Conservation (phyloP, 2,329 filamentous ascomycete genomes). For the Penicillium griseofulvum region DNA sequence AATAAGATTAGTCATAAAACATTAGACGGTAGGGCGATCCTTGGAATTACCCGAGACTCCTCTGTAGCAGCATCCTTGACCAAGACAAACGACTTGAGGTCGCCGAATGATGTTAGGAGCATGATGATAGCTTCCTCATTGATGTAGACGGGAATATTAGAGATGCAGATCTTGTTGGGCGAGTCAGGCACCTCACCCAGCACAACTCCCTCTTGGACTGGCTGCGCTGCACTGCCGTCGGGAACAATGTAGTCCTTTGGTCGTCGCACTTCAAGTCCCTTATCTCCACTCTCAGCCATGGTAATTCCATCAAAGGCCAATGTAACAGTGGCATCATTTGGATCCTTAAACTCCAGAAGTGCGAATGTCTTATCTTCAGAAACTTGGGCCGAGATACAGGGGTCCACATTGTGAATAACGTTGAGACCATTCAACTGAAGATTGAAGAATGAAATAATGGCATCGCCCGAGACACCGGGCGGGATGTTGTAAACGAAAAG, state of each 20-base stretch:
- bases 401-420: constrained; percentile 77
- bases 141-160: constrained; percentile 83
- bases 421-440: constrained; percentile 96
- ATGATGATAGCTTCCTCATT: constrained; percentile 89
- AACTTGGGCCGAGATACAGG: constrained; percentile 79
- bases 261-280: constrained; percentile 69
- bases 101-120: constrained; percentile 84
- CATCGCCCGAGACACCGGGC: constrained; percentile 68
- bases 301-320: constrained; percentile 84
- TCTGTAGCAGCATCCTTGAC: constrained; percentile 84
- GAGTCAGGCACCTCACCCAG: constrained; percentile 84
- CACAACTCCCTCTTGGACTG: constrained; percentile 72
- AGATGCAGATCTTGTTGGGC: constrained; percentile 90
- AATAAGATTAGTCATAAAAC: constrained; percentile 31
- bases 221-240: constrained; percentile 68
- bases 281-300: constrained; percentile 72
- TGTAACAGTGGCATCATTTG: constrained; percentile 85
- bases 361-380: constrained; percentile 78
- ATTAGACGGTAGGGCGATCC: neutral
- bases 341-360: constrained; percentile 83
- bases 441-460: constrained; percentile 83
- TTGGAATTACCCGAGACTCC: constrained; percentile 73
- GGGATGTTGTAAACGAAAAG: constrained; percentile 85
- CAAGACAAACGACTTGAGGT: constrained; percentile 85
- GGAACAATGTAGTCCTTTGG: constrained; percentile 98